Evolutionary conservation across 257 asterid species (phyloP).

Genomic region (Ophiorrhiza pumila): DNA sequence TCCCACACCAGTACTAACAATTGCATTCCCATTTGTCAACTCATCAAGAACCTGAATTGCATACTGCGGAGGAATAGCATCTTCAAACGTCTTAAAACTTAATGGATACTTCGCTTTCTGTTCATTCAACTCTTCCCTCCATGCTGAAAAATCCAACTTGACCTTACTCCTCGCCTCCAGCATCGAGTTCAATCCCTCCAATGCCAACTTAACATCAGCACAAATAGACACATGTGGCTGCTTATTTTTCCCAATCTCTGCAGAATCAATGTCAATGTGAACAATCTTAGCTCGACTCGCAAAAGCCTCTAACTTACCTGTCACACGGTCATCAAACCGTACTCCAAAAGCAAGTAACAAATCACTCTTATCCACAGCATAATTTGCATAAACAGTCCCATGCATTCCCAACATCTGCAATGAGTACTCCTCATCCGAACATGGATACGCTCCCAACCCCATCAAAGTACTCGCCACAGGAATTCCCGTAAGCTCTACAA

Average conservation of each 20-base stretch:
- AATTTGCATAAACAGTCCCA: constrained; percentile 79
- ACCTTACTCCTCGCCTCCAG: constrained; percentile 33
- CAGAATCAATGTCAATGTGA: constrained; percentile 79
- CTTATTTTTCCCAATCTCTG: constrained; percentile 83
- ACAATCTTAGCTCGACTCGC: constrained; percentile 86
- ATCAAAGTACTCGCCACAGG: constrained; percentile 79
- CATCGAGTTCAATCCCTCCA: constrained; percentile 52
- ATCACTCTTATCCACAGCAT: constrained; percentile 72
- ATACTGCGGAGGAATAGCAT: constrained; percentile 74
- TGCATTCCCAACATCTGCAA: constrained; percentile 93
- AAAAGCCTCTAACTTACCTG: constrained; percentile 76
- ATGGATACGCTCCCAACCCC: constrained; percentile 73
- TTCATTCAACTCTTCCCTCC: constrained; percentile 70
- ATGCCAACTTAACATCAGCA: constrained; percentile 57
- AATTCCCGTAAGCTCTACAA: constrained; percentile 57
- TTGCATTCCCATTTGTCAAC: constrained; percentile 64
- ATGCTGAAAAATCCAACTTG: constrained; percentile 46
- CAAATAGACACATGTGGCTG: constrained; percentile 72
- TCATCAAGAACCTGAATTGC: constrained; percentile 76
- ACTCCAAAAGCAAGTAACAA: constrained; percentile 81
- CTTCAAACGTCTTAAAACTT: constrained; percentile 54
- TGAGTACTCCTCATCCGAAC: constrained; percentile 48
- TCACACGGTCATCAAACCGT: constrained; percentile 81
- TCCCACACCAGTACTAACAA: constrained; percentile 77
- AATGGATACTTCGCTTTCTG: constrained; percentile 50